A percentile compares a stretch with the other conserved stretches of the same genome.
phyloP scores from a whole-genome alignment of 495 filamentous ascomycete species.

The Xeromyces bisporus region DNA sequence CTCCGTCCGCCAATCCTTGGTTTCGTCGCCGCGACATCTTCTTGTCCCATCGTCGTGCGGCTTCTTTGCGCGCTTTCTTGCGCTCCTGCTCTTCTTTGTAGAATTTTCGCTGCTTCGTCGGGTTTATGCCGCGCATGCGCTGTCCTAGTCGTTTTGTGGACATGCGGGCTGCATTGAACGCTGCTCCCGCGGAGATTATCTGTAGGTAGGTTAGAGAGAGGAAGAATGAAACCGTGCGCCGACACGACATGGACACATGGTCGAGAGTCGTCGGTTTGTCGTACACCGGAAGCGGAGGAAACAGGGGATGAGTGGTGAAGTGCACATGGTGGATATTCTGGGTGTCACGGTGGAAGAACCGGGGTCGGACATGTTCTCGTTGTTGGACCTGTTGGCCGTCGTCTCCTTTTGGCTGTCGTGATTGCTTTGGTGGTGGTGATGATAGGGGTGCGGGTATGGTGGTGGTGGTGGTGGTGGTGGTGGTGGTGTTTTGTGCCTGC shows the following conservation, averaged over 20 bases:
- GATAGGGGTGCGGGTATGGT: too few relatives aligned
- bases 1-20: conserved; percentile 3
- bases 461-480: too few relatives aligned
- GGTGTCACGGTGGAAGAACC: conserved; percentile 9
- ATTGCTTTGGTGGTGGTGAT: too few relatives aligned
- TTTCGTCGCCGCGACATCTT: conserved; percentile 10
- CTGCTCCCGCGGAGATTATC: conserved; percentile 56
- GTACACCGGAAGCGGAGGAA: conserved; percentile 75
- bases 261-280: conserved; percentile 50
- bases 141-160: conserved; percentile 28
- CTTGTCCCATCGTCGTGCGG: conserved; percentile 43
- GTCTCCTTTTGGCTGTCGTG: too few relatives aligned
- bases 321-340: conserved; percentile 14
- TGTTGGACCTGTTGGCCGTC: not conserved
- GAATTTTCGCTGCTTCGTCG: conserved; percentile 45
- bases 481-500: too few relatives aligned
- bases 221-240: conserved; percentile 49
- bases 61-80: conserved; percentile 33
- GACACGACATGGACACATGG: conserved; percentile 43
- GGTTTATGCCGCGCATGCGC: conserved; percentile 36
- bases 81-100: conserved; percentile 49
- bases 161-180: conserved; percentile 41
- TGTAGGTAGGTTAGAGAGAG: conserved; percentile 61
- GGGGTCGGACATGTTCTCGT: not conserved
- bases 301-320: conserved; percentile 48